Conservation (phyloP, 2,329 filamentous ascomycete genomes). For the Aspergillus luchuensis region DNA sequence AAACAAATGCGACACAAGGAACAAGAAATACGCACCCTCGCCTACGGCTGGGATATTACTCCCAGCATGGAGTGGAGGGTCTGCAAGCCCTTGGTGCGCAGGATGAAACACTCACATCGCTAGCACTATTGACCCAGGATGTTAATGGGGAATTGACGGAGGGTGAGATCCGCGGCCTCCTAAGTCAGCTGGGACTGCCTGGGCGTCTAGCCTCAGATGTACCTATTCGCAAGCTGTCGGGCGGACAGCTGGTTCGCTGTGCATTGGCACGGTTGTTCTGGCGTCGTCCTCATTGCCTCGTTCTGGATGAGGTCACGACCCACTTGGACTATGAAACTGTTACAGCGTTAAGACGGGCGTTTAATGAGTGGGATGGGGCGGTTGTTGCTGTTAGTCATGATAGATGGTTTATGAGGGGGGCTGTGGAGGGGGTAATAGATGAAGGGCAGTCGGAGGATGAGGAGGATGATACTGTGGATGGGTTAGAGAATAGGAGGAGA, state of each 20-base stretch:
- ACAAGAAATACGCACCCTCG: conserved; percentile 67
- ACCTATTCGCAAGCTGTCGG: conserved; percentile 71
- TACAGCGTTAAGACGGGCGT: conserved; percentile 66
- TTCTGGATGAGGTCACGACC: conserved; percentile 81
- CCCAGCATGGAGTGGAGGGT: conserved; percentile 74
- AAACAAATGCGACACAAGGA: conserved; percentile 61
- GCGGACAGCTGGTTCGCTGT: conserved; percentile 72
- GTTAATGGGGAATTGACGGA: conserved; percentile 60
- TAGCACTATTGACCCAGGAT: conserved; percentile 63
- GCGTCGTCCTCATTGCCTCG: conserved; percentile 68
- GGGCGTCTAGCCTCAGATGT: conserved; percentile 73
- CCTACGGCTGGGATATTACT: conserved; percentile 73
- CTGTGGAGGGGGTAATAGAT: conserved; percentile 60
- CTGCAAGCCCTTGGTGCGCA: conserved; percentile 60
- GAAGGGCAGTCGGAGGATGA: no score
- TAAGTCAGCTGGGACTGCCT: conserved; percentile 69
- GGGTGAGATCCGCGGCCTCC: conserved; percentile 66
- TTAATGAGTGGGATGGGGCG: conserved; percentile 71
- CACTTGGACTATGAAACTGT: conserved; percentile 85
- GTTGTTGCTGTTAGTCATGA: conserved; percentile 80
- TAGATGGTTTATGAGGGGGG: conserved; percentile 75
- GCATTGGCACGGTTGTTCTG: conserved; percentile 71
- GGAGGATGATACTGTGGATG: no score
- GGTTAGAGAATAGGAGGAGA: no score
- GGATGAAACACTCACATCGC: conserved; percentile 61